Percentiles rank a stretch among this genome's conserved stretches.
Conservation (phyloP, 2,329 filamentous ascomycete species). For the Incumbomyces lentus region DNA sequence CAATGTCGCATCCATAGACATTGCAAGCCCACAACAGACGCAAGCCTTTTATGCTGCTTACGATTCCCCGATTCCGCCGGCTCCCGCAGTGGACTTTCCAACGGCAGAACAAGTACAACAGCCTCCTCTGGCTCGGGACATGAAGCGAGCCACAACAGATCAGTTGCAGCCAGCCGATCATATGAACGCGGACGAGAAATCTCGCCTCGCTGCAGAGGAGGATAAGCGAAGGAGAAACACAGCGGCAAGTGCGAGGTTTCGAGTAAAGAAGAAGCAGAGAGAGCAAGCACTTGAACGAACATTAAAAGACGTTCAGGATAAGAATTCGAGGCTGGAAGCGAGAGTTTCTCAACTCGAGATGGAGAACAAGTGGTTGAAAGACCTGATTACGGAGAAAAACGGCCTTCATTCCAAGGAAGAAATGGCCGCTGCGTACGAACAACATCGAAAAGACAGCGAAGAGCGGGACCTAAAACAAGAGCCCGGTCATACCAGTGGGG, state of each 20-base stretch:
- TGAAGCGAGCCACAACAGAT: not conserved
- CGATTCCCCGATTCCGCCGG: constrained; percentile 21
- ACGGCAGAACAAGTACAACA: not conserved
- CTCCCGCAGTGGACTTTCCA: constrained; percentile 12
- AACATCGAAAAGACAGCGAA: constrained; percentile 28
- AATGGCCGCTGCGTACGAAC: constrained; percentile 30
- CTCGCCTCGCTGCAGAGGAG: constrained; percentile 68
- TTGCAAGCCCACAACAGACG: constrained; percentile 12
- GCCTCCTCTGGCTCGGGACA: constrained; percentile 1
- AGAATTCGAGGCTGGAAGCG: constrained; percentile 61
- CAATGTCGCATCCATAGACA: constrained; percentile 12
- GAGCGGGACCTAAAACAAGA: constrained; percentile 18
- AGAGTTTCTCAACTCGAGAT: constrained; percentile 68
- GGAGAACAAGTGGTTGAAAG: constrained; percentile 74
- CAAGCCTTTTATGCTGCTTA: constrained; percentile 17
- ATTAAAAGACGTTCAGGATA: constrained; percentile 73
- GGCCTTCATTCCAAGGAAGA: constrained; percentile 38
- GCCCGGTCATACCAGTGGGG: constrained; percentile 20
- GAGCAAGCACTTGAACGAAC: constrained; percentile 76
- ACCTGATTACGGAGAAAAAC: constrained; percentile 72
- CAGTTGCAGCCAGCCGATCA: not conserved
- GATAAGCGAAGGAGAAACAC: constrained; percentile 86
- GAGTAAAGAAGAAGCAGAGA: constrained; percentile 91
- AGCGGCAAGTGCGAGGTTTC: constrained; percentile 77
- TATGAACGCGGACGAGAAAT: constrained; percentile 57